A percentile compares a stretch with the other conserved stretches of the same genome.
Conservation (phyloP, 116 monocot species). For the Phalaenopsis hybrid region DNA sequence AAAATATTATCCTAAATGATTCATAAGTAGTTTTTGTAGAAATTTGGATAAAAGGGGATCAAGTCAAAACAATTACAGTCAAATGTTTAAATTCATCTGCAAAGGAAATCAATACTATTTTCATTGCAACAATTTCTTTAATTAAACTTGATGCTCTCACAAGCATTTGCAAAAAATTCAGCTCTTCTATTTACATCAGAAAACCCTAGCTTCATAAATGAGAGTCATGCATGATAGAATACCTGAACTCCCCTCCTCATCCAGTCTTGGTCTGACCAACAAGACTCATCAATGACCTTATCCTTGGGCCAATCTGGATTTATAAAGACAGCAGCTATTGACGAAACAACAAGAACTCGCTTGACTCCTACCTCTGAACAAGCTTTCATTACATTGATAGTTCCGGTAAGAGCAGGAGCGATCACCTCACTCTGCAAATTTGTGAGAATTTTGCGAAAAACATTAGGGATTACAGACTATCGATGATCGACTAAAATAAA, state of each 20-base stretch:
- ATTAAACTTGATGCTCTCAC: too few species aligned
- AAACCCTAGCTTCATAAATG: too few species aligned
- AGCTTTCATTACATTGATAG: constrained; percentile 36
- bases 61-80: too few species aligned
- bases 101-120: too few species aligned
- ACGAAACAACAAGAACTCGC: constrained; percentile 40
- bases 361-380: constrained; percentile 30
- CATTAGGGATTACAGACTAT: not conserved
- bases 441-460: not conserved
- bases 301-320: constrained; percentile 27
- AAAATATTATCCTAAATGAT: not conserved
- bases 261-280: constrained; percentile 18
- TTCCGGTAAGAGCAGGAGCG: constrained; percentile 32
- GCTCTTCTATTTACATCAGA: too few species aligned
- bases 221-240: not conserved
- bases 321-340: constrained; percentile 14
- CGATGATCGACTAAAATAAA: not conserved
- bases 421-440: constrained; percentile 21
- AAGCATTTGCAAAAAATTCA: too few species aligned
- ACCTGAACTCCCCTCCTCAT: constrained; percentile 17
- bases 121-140: too few species aligned
- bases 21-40: too few species aligned
- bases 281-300: constrained; percentile 33
- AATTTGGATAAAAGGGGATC: too few species aligned
- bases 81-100: too few species aligned